Base-by-base conservation (phyloP, 257 asterid species). In the Solanum raphanifolium region DNA sequence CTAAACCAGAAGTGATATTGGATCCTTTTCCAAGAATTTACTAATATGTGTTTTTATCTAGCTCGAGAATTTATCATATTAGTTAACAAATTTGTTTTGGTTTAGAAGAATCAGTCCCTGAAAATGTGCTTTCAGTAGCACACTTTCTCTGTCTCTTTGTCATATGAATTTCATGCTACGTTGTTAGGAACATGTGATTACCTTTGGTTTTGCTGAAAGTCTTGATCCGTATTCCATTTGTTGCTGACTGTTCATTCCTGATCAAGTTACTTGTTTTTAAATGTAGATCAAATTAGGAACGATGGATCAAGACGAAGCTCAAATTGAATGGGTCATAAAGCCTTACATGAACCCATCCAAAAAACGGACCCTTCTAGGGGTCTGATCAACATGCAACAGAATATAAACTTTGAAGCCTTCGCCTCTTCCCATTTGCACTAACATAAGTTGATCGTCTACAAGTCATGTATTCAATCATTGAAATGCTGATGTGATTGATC, bases 281-380 rank as follows among this genome's bases (percentile, higher is more conserved):
- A 43, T 25, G 87, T 88, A 97, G 98, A 90, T 97, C 81, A 93
- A 93, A 90, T 90, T 95, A 48, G 99, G 99, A 90, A 95, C 98
- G 3, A 81, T 96, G 93, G 99, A 96, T 83, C 98, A 95, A 90
- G 96, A 92, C 13, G 98, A 95, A 92, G 98, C 98, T 89, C 96
- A 93, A 86, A 91, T 68, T 2, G 98, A 95, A 87, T 96, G 95
- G 95, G 93, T 93, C 55, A 89, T 91, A 58, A 89, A 91, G 82
- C 96, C 98, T 36, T 94, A 90, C 89, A 93, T 91, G 96, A 94
- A 94, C 91, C 93, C 98, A 9, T 72, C 94, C 68, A 93, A 90
- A 66, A 94, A 92, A 83, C 91, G 71, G 85, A 92, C 88, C 84
- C 85, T 90, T 90, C 91, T 93, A 71, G 95, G 98, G 66, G 92